Evolutionary conservation across 345 rosid genomes (phyloP), one percentile per base, ranked within the genome.

Genomic region (Firmiana major): DNA sequence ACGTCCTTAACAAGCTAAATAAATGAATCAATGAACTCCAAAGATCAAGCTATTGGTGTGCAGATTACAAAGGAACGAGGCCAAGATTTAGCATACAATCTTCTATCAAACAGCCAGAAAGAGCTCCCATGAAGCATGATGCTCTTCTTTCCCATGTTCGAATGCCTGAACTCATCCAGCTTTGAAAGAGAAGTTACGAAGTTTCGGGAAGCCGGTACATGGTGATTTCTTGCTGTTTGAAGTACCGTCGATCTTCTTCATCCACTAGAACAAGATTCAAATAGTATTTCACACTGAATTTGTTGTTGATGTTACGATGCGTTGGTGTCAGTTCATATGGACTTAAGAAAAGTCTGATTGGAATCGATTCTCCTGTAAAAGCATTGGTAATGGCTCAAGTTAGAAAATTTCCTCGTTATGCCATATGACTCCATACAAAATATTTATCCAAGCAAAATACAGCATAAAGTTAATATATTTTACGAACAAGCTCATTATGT

Each of bases 151-250:
- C 71, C 34, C 63, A 38, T 49, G 24, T 75, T 40, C 57, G 36
- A 15, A 57, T 31, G 49, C 21, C 43, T 54, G 34, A 54, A 45
- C 46, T 21, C 17, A 28, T 42, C 53, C 8, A 7, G 60, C 17
- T 48, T 6, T 64, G 73, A 65, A 76, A 42, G 57, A 51, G 5
- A 31, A 42, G 13, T 40, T 38, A 67, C 3, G 54, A 66, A 3
- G 36, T 42, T 78, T 86, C 90, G 4, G 78, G 83, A 77, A 82
- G 83, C 81, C 90, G 82, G 81, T 86, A 89, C 16, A 89, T 70
- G 15, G 90, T 89, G 69, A 89, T 78, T 77, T 89, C 92, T 77
- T 89, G 92, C 79, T 89, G 92, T 87, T 89, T 89, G 81, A 89
- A 89, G 64, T 89, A 89, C 40, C 90, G 83, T 17, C 92, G 85